Percentiles rank a stretch among this genome's conserved stretches.
These are phyloP conservation scores for Puccinia hordei DNA, from an alignment of 1,284 basidiomycete species.

Conservation along the genomic window DNA sequence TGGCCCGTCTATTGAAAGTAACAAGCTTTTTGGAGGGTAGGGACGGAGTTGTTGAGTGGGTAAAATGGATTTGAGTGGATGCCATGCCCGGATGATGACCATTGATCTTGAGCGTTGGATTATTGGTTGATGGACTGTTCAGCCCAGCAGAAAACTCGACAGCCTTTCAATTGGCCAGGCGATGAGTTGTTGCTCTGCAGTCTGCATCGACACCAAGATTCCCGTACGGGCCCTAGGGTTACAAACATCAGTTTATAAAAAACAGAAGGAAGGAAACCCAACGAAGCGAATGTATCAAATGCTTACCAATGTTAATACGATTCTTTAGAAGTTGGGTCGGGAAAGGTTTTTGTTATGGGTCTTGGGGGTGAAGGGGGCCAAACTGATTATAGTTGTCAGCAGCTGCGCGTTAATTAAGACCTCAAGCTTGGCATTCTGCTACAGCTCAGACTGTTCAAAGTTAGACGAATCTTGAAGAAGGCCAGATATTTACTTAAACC, in stretches of 20 bases:
- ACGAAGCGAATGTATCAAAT: too few species aligned
- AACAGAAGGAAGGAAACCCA: too few species aligned
- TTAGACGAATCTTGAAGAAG: too few species aligned
- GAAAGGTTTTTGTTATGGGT: too few species aligned
- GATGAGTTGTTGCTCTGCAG: neutral
- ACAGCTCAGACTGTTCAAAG: too few species aligned
- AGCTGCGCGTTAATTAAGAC: too few species aligned
- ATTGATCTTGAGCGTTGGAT: neutral
- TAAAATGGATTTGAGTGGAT: neutral
- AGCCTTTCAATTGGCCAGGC: constrained; percentile 2
- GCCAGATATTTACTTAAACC: too few species aligned
- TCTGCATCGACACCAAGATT: neutral
- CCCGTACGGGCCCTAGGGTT: neutral
- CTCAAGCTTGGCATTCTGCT: too few species aligned
- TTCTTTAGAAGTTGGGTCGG: too few species aligned
- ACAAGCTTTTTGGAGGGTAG: neutral
- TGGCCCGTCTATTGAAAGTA: constrained; percentile 9
- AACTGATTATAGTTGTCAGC: too few species aligned
- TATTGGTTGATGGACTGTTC: neutral
- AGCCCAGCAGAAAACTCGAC: neutral
- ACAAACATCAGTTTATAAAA: neutral
- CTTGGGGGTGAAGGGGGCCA: too few species aligned
- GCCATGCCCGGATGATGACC: constrained; percentile 19
- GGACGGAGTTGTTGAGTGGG: neutral
- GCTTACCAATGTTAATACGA: too few species aligned